These are phyloP conservation scores for Amanita rubescens DNA, from an alignment of 768 basidiomycete genomes.

Conservation along the genomic window DNA sequence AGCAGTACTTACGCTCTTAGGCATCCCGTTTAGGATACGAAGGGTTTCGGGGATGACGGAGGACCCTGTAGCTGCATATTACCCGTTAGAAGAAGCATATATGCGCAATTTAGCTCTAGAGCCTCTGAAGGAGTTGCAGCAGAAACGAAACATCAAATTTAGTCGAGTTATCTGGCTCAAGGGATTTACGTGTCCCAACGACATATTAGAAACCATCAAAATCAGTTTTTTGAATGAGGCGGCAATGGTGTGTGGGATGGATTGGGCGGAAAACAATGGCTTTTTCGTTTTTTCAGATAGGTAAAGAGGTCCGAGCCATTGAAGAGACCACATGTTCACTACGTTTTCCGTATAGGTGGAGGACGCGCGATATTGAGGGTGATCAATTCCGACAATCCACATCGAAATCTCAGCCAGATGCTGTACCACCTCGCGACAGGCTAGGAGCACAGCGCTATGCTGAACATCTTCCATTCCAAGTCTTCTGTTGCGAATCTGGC, in stretches of 20 bases:
- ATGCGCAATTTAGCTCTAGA: conserved; percentile 91
- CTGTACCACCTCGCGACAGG: conserved; percentile 87
- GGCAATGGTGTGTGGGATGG: conserved; percentile 99
- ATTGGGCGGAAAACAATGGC: conserved; percentile 97
- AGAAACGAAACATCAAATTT: conserved; percentile 76
- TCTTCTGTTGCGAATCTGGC: conserved; percentile 97
- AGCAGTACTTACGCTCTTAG: conserved; percentile 87
- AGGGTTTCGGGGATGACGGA: conserved; percentile 91
- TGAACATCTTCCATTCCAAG: conserved; percentile 94
- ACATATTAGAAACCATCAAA: conserved; percentile 92
- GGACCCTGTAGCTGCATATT: conserved; percentile 84
- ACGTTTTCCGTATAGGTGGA: conserved; percentile 53
- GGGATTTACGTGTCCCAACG: conserved; percentile 97
- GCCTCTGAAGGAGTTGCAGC: conserved; percentile 76
- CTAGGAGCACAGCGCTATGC: conserved; percentile 77
- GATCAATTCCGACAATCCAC: conserved; percentile 97
- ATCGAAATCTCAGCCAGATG: conserved; percentile 84
- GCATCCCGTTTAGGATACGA: conserved; percentile 88
- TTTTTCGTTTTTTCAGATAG: conserved; percentile 98
- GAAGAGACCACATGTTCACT: background rate
- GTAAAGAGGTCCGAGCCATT: conserved; percentile 26
- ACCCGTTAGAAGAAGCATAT: conserved; percentile 91
- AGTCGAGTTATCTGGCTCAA: conserved; percentile 94
- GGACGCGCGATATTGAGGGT: conserved; percentile 95
- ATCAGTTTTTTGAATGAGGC: conserved; percentile 88